phyloP scores from a whole-genome alignment of 805 yeast species.

The Candida loeiensis region DNA sequence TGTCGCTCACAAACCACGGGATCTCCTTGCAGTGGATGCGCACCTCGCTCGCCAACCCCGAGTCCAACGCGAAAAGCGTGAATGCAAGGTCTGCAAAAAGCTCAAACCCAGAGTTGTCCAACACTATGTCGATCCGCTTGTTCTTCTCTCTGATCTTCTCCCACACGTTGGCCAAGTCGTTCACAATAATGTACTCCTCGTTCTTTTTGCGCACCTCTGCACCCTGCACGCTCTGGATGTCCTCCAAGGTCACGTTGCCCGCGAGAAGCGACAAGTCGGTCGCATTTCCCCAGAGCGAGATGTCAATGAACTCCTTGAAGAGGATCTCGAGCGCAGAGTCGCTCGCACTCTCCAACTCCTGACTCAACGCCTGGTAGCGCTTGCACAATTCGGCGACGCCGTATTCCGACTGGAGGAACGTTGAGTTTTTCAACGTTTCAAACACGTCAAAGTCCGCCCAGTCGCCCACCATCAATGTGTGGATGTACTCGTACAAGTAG shows the following conservation, averaged over 20 bases:
- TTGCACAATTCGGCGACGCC: constrained; percentile 83
- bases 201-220: constrained; percentile 79
- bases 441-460: constrained; percentile 73
- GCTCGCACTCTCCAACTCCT: constrained; percentile 24
- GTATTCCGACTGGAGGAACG: constrained; percentile 67
- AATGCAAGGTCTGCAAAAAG: constrained; percentile 79
- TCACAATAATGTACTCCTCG: constrained; percentile 71
- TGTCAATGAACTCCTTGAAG: constrained; percentile 80
- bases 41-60: constrained; percentile 59
- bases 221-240: constrained; percentile 88
- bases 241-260: constrained; percentile 77
- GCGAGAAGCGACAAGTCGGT: constrained; percentile 89
- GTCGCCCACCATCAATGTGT: constrained; percentile 35
- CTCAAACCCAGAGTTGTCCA: constrained; percentile 95
- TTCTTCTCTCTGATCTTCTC: constrained; percentile 24
- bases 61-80: constrained; percentile 55
- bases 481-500: constrained; percentile 68
- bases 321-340: constrained; percentile 43
- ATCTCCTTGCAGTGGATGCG: constrained; percentile 83
- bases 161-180: constrained; percentile 76
- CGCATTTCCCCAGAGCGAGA: constrained; percentile 97
- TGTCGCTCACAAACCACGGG: constrained; percentile 98
- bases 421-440: constrained; percentile 60
- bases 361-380: constrained; percentile 45
- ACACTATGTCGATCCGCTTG: constrained; percentile 71